A percentile compares a stretch with the other conserved stretches of the same genome.
phyloP scores from a whole-genome alignment of 2,329 filamentous ascomycete genomes.

The Geosmithia putterillii region DNA sequence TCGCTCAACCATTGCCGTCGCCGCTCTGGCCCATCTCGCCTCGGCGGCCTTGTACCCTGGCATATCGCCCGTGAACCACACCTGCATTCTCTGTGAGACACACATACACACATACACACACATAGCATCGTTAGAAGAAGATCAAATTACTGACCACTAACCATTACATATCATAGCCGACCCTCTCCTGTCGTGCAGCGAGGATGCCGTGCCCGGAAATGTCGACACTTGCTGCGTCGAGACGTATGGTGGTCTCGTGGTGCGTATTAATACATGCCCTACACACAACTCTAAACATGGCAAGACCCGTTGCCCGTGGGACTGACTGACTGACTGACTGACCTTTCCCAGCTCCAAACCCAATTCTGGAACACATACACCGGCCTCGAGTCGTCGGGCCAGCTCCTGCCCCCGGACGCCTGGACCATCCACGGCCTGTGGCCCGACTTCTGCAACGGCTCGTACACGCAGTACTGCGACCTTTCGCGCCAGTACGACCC shows the following conservation, averaged over 20 bases:
- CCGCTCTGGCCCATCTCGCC: constrained; percentile 16
- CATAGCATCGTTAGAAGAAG: neutral
- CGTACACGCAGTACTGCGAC: constrained; percentile 58
- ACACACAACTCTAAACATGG: neutral
- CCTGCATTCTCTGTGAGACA: constrained; percentile 33
- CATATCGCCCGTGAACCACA: constrained; percentile 41
- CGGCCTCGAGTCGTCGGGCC: constrained; percentile 42
- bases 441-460: constrained; percentile 40
- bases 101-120: neutral
- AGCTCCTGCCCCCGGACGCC: constrained; percentile 41
- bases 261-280: constrained; percentile 10
- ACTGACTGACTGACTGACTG: neutral
- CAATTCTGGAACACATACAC: constrained; percentile 57
- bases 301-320: neutral
- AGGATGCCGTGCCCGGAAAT: constrained; percentile 24
- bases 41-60: constrained; percentile 26
- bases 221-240: constrained; percentile 54
- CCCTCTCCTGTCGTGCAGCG: constrained; percentile 34
- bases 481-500: constrained; percentile 53
- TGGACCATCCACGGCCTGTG: constrained; percentile 52
- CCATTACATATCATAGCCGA: constrained; percentile 7
- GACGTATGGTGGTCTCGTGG: constrained; percentile 49
- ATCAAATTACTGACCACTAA: neutral
- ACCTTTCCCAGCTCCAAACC: constrained; percentile 31
- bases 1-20: constrained; percentile 10